Evolutionary conservation across 163 green algal genomes (phyloP), one percentile per base, ranked within the genome.

Genomic region (Scenedesmus sp.): DNA sequence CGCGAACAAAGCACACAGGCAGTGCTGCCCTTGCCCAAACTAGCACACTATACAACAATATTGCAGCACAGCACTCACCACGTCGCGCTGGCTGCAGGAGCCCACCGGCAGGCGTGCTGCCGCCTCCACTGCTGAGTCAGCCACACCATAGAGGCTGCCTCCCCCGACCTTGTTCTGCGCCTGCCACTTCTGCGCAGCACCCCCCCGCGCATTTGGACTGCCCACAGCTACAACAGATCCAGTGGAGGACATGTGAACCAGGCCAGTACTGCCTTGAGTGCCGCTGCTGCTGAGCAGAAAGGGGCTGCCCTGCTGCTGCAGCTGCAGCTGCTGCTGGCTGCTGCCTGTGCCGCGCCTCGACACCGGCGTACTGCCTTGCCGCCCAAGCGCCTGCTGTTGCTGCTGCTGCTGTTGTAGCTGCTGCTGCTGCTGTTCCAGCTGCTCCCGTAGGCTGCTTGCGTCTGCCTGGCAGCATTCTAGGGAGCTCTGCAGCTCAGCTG

Each of bases 161-260:
- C 95, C 92, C 4, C 94, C 94, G 23, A 95, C 92, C 54, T 73
- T 91, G 67, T 96, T 96, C 93, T 95, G 93, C 12, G 94, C 93
- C 92, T 96, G 93, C 94, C 94, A 96, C 74, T 87, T 90, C 5
- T 52, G 52, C 34, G 23, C 46, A 64, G 54, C 87, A 76, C 66
- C 12, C 66, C 66, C 70, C 4, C 23, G 70, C 23, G 23, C 34
- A 70, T 55, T 64, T 15, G 23, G 34, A 26, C 59, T 92, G 52
- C 18, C 86, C 7, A 52, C 86, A 13, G 70, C 86, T 5, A 52
- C 66, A 54, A 56, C 34, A 54, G 86, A 12, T 1, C n/a, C n/a
- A 46, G 70, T 57, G 2, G 84, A 66, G 2, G 84, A 81, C 3
- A 20, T 59, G 15, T 64, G 82, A 16, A 66, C 84, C 1, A 56